Evolutionary conservation across 371 early-diverging fungal species (phyloP).

Genomic region (Rhizopus microsporus): DNA sequence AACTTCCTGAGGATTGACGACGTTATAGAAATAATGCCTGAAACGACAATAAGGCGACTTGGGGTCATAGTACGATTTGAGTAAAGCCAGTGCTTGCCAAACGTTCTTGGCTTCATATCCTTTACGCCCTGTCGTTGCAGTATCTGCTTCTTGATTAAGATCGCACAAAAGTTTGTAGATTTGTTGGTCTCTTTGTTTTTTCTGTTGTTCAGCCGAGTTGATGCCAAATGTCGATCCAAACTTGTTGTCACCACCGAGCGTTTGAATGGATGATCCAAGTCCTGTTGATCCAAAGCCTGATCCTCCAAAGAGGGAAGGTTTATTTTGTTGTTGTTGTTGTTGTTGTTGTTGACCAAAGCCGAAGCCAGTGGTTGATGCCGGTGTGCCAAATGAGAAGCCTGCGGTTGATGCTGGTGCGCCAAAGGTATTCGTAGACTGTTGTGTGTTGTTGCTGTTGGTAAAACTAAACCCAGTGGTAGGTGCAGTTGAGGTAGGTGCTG

Average conservation of each 20-base stretch:
- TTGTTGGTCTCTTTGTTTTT: slow-evolving; percentile 37
- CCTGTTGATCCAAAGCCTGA: slow-evolving; percentile 12
- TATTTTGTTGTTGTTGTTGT: slow-evolving; percentile 3
- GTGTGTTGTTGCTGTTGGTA: neutral
- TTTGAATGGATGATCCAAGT: slow-evolving; percentile 15
- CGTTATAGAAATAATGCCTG: slow-evolving; percentile 90
- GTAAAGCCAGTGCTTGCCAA: slow-evolving; percentile 61
- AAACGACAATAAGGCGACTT: slow-evolving; percentile 79
- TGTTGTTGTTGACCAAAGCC: slow-evolving; percentile 1
- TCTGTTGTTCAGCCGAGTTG: slow-evolving; percentile 2
- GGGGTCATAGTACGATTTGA: slow-evolving; percentile 81
- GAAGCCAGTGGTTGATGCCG: slow-evolving; percentile 2
- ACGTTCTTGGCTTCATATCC: slow-evolving; percentile 40
- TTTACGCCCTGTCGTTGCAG: slow-evolving; percentile 22
- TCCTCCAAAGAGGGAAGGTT: neutral
- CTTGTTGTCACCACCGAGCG: slow-evolving; percentile 12
- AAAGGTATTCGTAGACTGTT: neutral
- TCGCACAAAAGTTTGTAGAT: slow-evolving; percentile 34
- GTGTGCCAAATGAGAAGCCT: slow-evolving; percentile 3
- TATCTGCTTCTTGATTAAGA: slow-evolving; percentile 33
- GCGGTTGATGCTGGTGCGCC: slow-evolving; percentile 16
- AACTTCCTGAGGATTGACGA: slow-evolving; percentile 79
- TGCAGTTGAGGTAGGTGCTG: slow-evolving; percentile 9
- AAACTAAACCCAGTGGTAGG: slow-evolving; percentile 2
- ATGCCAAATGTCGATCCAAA: slow-evolving; percentile 2